Conservation (phyloP, 2,329 filamentous ascomycete species). For the Fusarium austroafricanum region DNA sequence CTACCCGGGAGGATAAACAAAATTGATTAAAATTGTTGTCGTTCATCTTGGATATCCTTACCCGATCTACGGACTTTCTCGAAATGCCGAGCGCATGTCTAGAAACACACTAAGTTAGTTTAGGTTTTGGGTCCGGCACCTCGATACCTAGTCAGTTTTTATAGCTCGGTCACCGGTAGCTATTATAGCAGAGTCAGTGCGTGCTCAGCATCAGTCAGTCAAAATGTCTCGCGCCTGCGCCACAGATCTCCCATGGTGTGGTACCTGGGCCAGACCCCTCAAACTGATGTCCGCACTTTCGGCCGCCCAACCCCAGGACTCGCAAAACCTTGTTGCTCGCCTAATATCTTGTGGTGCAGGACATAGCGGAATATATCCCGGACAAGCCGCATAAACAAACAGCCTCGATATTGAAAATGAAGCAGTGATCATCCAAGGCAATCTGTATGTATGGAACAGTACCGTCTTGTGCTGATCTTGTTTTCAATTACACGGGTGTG, state of each 20-base stretch:
- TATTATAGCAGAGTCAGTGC: slow-evolving; percentile 10
- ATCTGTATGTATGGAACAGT: neutral
- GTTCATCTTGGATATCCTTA: slow-evolving; percentile 32
- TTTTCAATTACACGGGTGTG: slow-evolving; percentile 4
- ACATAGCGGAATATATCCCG: slow-evolving; percentile 32
- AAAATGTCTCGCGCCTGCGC: slow-evolving; percentile 24
- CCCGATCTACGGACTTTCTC: slow-evolving; percentile 24
- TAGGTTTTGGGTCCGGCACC: slow-evolving; percentile 22
- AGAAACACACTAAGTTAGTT: slow-evolving; percentile 24
- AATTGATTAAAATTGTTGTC: neutral
- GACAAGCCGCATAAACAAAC: slow-evolving; percentile 22
- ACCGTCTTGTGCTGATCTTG: slow-evolving; percentile 24
- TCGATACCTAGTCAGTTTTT: slow-evolving; percentile 14
- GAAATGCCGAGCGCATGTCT: slow-evolving; percentile 20
- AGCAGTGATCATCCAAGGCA: slow-evolving; percentile 1
- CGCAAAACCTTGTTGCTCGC: slow-evolving; percentile 14
- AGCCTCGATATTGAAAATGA: neutral
- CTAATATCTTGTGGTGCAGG: slow-evolving; percentile 13
- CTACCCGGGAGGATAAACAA: neutral
- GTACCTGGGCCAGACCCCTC: slow-evolving; percentile 20
- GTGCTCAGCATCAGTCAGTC: neutral
- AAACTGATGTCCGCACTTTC: slow-evolving; percentile 10
- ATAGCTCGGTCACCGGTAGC: slow-evolving; percentile 12
- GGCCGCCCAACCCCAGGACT: slow-evolving; percentile 27
- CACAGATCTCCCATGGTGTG: slow-evolving; percentile 27